phyloP scores from a whole-genome alignment of 192 early-diverging fungal species.

The Entomortierella lignicola region DNA sequence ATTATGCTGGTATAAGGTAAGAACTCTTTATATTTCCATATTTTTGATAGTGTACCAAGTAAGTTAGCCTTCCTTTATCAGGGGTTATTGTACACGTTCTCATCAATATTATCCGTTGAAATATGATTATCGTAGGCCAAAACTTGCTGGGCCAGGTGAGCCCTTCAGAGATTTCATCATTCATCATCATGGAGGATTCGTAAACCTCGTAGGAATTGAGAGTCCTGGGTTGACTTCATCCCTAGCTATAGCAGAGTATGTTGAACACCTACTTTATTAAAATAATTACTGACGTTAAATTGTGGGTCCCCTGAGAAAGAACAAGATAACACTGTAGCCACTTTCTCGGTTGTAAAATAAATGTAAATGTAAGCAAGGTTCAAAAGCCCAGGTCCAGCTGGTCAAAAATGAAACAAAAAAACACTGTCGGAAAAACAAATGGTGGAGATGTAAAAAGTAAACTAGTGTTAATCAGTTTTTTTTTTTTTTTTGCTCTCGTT shows the following conservation, averaged over 20 bases:
- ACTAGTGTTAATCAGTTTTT: too few species aligned
- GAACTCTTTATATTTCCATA: too few species aligned
- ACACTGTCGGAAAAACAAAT: too few species aligned
- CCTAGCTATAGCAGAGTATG: constrained; percentile 81
- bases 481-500: too few species aligned
- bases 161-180: constrained; percentile 84
- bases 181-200: constrained; percentile 71
- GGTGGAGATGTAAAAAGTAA: too few species aligned
- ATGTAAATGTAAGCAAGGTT: too few species aligned
- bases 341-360: too few species aligned
- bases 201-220: constrained; percentile 86
- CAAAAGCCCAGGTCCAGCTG: too few species aligned
- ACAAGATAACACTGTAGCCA: too few species aligned
- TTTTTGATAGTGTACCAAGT: too few species aligned
- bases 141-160: constrained; percentile 78
- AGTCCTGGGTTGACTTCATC: constrained; percentile 88
- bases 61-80: background rate
- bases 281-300: background rate
- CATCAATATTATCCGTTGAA: background rate
- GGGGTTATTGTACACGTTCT: background rate
- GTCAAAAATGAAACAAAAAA: too few species aligned
- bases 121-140: constrained; percentile 66
- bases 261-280: constrained; percentile 49
- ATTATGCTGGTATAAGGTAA: constrained; percentile 84
- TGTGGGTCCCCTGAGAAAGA: too few species aligned